A percentile compares a stretch with the other conserved stretches of the same genome.
Evolutionary conservation across 495 filamentous ascomycete genomes (phyloP).

Genomic region (Aspergillus ostianus): DNA sequence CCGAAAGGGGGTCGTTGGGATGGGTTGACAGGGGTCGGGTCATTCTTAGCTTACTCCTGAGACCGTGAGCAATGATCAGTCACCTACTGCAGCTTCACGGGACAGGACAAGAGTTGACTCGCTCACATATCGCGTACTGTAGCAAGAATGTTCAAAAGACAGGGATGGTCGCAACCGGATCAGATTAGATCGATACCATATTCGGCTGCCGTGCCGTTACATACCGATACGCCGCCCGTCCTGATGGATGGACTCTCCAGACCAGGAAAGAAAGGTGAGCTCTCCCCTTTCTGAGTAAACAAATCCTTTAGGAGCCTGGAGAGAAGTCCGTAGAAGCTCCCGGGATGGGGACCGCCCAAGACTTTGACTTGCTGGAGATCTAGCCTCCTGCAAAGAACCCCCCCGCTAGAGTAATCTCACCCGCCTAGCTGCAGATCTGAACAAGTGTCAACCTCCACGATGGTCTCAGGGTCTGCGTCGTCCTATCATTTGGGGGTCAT

Average conservation of each 20-base stretch:
- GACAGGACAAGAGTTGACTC: too few species aligned
- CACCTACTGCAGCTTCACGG: too few species aligned
- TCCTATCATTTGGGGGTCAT: slow-evolving; percentile 3
- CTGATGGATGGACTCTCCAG: neutral
- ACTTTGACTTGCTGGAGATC: neutral
- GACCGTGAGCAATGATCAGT: too few species aligned
- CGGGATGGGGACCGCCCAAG: too few species aligned
- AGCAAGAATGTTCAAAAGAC: neutral
- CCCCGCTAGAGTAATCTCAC: slow-evolving; percentile 13
- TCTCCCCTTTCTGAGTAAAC: neutral
- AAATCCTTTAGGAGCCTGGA: neutral
- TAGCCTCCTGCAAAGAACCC: slow-evolving; percentile 3
- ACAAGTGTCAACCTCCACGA: slow-evolving; percentile 11
- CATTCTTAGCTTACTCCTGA: too few species aligned
- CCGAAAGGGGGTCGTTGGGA: too few species aligned
- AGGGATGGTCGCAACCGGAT: slow-evolving; percentile 17
- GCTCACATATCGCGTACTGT: neutral
- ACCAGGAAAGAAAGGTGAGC: neutral
- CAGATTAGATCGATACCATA: slow-evolving; percentile 23
- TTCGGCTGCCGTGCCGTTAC: slow-evolving; percentile 2
- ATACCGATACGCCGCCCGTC: slow-evolving; percentile 1
- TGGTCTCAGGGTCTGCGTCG: neutral
- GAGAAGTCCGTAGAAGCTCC: too few species aligned
- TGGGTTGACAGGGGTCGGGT: too few species aligned
- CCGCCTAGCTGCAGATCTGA: slow-evolving; percentile 18